Conservation (phyloP, 2,329 filamentous ascomycete genomes). For the Hypoxylon sp. region DNA sequence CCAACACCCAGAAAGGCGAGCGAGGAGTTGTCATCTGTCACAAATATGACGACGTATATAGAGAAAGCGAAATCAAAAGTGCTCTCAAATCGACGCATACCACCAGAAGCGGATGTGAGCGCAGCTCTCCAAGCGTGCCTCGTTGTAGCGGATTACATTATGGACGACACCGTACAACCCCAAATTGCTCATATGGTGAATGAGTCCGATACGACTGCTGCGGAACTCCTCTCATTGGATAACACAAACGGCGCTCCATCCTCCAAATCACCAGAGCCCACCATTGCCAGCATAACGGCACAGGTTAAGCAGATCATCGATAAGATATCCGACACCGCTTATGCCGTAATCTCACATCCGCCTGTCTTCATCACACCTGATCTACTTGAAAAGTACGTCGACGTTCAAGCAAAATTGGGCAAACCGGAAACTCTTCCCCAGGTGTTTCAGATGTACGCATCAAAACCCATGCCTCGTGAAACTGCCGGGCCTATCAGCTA, state of each 20-base stretch:
- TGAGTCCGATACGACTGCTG: slow-evolving; percentile 57
- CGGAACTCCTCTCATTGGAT: slow-evolving; percentile 56
- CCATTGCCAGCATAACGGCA: slow-evolving; percentile 34
- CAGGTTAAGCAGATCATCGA: slow-evolving; percentile 63
- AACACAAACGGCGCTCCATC: slow-evolving; percentile 31
- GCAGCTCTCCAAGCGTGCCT: slow-evolving; percentile 52
- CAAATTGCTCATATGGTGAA: slow-evolving; percentile 52
- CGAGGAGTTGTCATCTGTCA: slow-evolving; percentile 47
- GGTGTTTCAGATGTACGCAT: slow-evolving; percentile 85
- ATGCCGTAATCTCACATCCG: slow-evolving; percentile 78
- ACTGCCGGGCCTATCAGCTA: slow-evolving; percentile 72
- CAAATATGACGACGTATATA: slow-evolving; percentile 51
- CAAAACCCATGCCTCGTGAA: slow-evolving; percentile 80
- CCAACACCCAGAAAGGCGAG: slow-evolving; percentile 23
- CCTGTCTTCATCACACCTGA: slow-evolving; percentile 84
- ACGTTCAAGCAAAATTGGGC: slow-evolving; percentile 79
- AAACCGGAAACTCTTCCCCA: slow-evolving; percentile 83
- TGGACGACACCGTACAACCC: slow-evolving; percentile 52
- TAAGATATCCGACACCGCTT: slow-evolving; percentile 72
- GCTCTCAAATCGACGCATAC: slow-evolving; percentile 45
- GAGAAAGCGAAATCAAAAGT: slow-evolving; percentile 49
- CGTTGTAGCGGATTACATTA: slow-evolving; percentile 52
- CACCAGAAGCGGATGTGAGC: slow-evolving; percentile 51
- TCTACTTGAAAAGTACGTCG: slow-evolving; percentile 81
- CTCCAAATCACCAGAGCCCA: slow-evolving; percentile 38